A percentile compares a stretch with the other conserved stretches of the same genome.
These are phyloP conservation scores for Pythium periplocum DNA, from an alignment of 352 stramenopile genomes.

Conservation along the genomic window DNA sequence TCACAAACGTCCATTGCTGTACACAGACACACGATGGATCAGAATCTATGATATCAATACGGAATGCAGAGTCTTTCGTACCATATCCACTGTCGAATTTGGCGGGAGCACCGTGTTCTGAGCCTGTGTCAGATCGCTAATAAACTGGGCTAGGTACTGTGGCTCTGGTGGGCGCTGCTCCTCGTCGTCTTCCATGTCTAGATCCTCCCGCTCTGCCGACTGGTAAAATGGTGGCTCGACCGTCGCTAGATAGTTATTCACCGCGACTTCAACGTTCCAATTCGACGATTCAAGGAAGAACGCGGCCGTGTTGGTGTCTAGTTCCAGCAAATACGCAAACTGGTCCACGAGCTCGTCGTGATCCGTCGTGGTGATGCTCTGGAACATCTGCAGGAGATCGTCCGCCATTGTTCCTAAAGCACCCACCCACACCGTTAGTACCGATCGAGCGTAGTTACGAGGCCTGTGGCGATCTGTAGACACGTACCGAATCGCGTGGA, in stretches of 20 bases:
- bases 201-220: conserved; percentile 21
- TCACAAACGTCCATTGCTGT: conserved; percentile 79
- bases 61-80: conserved; percentile 12
- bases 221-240: conserved; percentile 39
- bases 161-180: conserved; percentile 10
- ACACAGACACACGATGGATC: not conserved
- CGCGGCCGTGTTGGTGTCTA: conserved; percentile 58
- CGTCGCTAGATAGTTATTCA: conserved; percentile 76
- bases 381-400: conserved; percentile 83
- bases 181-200: conserved; percentile 56
- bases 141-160: conserved; percentile 46
- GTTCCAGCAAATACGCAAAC: conserved; percentile 70
- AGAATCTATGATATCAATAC: not conserved
- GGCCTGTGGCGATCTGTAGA: too few species aligned
- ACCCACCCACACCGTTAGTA: too few species aligned
- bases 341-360: conserved; percentile 82
- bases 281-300: conserved; percentile 88
- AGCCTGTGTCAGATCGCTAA: conserved; percentile 59
- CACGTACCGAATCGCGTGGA: too few species aligned
- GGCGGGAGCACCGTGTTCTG: conserved; percentile 53
- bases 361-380: conserved; percentile 83
- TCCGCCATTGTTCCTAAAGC: conserved; percentile 41
- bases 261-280: conserved; percentile 85
- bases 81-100: conserved; percentile 49
- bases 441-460: too few species aligned